phyloP scores from a whole-genome alignment of 371 early-diverging fungal species.

The Apophysomyces elegans region DNA sequence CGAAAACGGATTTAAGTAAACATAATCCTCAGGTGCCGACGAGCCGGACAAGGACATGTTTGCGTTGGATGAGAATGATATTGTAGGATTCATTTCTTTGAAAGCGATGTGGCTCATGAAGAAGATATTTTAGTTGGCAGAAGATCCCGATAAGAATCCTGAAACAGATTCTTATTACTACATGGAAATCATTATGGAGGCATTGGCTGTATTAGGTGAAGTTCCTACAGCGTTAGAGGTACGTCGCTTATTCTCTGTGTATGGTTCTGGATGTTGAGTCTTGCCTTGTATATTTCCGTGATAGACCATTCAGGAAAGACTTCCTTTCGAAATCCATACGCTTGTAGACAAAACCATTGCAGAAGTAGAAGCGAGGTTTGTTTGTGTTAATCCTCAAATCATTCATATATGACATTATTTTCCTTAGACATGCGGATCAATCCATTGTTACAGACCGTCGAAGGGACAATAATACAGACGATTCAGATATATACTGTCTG shows the following conservation, averaged over 20 bases:
- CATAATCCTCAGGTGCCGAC: not conserved
- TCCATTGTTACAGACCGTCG: constrained; percentile 1
- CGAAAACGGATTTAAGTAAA: not conserved
- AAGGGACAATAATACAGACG: constrained; percentile 29
- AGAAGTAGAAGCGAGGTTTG: constrained; percentile 83
- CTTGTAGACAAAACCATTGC: constrained; percentile 87
- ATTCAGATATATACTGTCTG: constrained; percentile 49
- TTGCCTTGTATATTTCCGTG: not conserved
- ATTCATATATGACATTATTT: not conserved
- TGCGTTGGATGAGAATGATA: constrained; percentile 39
- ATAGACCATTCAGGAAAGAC: constrained; percentile 71
- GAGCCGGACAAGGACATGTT: constrained; percentile 35
- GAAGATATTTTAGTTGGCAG: constrained; percentile 52
- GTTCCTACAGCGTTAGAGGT: constrained; percentile 82
- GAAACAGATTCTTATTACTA: constrained; percentile 93
- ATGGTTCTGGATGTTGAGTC: not conserved
- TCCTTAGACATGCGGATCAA: not conserved
- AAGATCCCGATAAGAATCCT: constrained; percentile 79
- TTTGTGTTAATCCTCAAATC: not conserved
- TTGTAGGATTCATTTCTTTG: constrained; percentile 26
- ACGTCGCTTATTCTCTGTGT: constrained; percentile 11
- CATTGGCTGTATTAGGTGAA: constrained; percentile 75
- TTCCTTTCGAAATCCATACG: constrained; percentile 82
- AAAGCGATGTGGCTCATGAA: not conserved
- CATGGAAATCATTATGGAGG: constrained; percentile 84